A percentile compares a stretch with the other conserved stretches of the same genome.
Evolutionary conservation across 208 protist genomes (phyloP).

Genomic region (Trypanosoma mega): DNA sequence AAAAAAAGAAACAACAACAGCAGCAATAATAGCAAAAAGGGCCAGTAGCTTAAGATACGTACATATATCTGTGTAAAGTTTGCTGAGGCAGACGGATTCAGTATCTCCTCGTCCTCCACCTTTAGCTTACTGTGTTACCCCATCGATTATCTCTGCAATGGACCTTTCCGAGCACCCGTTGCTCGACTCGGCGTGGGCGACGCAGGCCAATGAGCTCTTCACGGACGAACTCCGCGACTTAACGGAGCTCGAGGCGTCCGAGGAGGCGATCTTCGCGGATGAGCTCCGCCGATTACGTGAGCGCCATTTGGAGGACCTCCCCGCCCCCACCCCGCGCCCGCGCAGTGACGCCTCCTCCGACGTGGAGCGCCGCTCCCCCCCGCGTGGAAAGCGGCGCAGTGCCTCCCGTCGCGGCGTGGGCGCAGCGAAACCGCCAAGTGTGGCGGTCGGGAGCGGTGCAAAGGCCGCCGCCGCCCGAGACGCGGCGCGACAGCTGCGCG

Average conservation of each 20-base stretch:
- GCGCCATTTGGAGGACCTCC: background rate
- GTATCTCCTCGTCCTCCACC: too few species aligned
- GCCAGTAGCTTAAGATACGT: too few species aligned
- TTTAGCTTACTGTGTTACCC: too few species aligned
- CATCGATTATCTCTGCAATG: slow-evolving; percentile 9
- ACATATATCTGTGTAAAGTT: too few species aligned
- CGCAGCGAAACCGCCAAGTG: background rate
- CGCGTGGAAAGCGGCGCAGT: background rate
- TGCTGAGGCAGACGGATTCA: too few species aligned
- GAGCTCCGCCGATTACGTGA: slow-evolving; percentile 27
- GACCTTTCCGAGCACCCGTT: slow-evolving; percentile 45
- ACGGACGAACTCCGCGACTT: slow-evolving; percentile 57
- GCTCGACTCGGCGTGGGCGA: slow-evolving; percentile 52
- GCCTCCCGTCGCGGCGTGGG: background rate
- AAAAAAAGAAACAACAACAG: background rate
- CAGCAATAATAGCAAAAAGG: background rate
- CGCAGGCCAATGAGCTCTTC: slow-evolving; percentile 49
- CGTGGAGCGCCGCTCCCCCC: background rate
- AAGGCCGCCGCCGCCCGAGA: slow-evolving; percentile 1
- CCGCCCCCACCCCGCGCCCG: background rate
- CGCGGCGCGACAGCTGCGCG: slow-evolving; percentile 24
- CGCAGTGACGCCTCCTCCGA: background rate
- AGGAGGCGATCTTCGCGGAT: slow-evolving; percentile 26
- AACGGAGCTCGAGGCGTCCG: slow-evolving; percentile 38
- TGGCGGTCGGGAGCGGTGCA: slow-evolving; percentile 25